These are phyloP conservation scores for Novymonas esmeraldas DNA, from an alignment of 208 protist species.

Conservation along the genomic window DNA sequence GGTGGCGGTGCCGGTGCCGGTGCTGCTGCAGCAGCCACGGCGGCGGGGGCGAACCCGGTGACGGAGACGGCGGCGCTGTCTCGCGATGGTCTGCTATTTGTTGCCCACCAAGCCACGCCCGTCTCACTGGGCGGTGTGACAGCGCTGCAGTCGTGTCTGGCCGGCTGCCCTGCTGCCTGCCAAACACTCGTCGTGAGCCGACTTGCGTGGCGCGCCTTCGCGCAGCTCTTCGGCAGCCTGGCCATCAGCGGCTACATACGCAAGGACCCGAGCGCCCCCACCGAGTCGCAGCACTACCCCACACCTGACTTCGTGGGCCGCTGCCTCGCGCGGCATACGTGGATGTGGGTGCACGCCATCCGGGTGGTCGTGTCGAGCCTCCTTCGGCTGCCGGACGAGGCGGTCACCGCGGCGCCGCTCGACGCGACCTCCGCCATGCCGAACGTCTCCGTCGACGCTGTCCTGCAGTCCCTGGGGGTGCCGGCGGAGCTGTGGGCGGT, in stretches of 20 bases:
- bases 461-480: conserved; percentile 20
- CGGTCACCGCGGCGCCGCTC: not conserved
- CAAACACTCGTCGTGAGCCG: conserved; percentile 34
- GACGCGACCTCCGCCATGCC: not conserved
- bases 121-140: conserved; percentile 15
- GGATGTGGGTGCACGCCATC: conserved; percentile 31
- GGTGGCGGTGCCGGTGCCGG: not conserved
- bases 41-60: conserved; percentile 1
- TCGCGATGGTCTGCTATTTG: conserved; percentile 29
- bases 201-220: conserved; percentile 29
- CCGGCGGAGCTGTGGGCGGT: conserved; percentile 17
- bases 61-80: conserved; percentile 12
- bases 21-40: too few relatives aligned
- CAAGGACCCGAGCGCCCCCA: conserved; percentile 19
- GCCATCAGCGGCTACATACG: conserved; percentile 33
- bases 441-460: not conserved
- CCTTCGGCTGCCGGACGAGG: conserved; percentile 9
- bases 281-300: conserved; percentile 20
- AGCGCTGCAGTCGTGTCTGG: conserved; percentile 19
- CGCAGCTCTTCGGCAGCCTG: conserved; percentile 21
- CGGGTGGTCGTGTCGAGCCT: conserved; percentile 14
- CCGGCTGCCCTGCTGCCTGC: conserved; percentile 14
- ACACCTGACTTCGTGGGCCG: conserved; percentile 22
- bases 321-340: conserved; percentile 17
- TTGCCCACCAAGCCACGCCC: conserved; percentile 18